Conservation (phyloP, 2,329 filamentous ascomycete species). For the Pseudogymnoascus sp. region DNA sequence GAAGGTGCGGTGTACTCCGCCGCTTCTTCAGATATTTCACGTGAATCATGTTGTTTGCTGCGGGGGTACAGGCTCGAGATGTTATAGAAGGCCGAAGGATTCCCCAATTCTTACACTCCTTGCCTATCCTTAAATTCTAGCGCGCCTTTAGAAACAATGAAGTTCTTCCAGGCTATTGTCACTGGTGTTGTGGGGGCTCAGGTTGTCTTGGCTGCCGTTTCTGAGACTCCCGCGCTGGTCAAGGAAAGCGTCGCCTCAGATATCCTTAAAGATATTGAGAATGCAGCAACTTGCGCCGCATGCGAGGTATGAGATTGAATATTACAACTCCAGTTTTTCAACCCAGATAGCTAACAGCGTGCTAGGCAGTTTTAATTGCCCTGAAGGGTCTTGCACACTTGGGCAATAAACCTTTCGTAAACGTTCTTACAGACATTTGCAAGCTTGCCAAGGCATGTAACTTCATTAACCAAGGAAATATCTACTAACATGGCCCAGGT, state of each 20-base stretch:
- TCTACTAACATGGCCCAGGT: slow-evolving; percentile 17
- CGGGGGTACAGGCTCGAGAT: neutral
- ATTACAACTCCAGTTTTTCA: slow-evolving; percentile 16
- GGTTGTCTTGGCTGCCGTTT: neutral
- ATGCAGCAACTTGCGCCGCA: slow-evolving; percentile 27
- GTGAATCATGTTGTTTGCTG: neutral
- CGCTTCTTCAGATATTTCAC: neutral
- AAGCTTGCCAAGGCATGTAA: slow-evolving; percentile 17
- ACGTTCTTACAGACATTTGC: slow-evolving; percentile 33
- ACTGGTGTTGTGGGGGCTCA: neutral
- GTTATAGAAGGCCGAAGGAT: slow-evolving; percentile 1
- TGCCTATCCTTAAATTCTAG: neutral
- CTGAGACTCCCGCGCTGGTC: neutral
- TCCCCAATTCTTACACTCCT: neutral
- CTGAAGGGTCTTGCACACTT: slow-evolving; percentile 40
- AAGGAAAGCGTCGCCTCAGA: slow-evolving; percentile 12
- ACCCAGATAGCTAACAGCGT: neutral
- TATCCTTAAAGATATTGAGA: slow-evolving; percentile 27
- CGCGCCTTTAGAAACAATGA: neutral
- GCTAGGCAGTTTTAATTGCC: slow-evolving; percentile 29
- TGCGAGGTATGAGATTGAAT: slow-evolving; percentile 31
- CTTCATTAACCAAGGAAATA: slow-evolving; percentile 13
- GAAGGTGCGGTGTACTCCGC: neutral
- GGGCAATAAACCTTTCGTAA: slow-evolving; percentile 37
- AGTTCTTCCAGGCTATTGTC: slow-evolving; percentile 5